Evolutionary conservation across 2,329 filamentous ascomycete species (phyloP).

Genomic region (Penicillium olsonii): DNA sequence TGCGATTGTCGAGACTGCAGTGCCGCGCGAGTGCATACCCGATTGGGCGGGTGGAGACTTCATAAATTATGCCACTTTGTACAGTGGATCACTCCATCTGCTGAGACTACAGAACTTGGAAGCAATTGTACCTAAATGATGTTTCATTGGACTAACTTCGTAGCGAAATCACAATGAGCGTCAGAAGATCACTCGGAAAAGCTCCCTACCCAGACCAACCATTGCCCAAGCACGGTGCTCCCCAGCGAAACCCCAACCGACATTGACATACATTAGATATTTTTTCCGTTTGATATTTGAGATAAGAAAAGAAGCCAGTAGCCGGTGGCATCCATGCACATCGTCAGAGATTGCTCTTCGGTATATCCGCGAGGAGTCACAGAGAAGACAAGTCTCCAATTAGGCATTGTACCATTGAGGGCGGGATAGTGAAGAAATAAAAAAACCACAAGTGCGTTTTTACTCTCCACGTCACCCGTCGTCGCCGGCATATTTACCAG

Average conservation of each 20-base stretch:
- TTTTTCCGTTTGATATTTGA: neutral
- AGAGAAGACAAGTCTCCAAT: neutral
- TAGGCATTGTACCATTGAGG: neutral
- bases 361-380: neutral
- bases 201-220: neutral
- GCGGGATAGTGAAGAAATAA: neutral
- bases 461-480: neutral
- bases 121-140: neutral
- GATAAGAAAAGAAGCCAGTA: neutral
- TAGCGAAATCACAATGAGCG: neutral
- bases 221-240: neutral
- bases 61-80: too few species aligned
- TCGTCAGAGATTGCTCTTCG: neutral
- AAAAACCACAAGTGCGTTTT: neutral
- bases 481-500: neutral
- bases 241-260: neutral
- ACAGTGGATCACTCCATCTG: neutral
- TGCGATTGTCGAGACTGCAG: neutral
- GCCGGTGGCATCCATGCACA: neutral
- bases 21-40: constrained; percentile 1
- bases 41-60: neutral
- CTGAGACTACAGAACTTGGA: neutral
- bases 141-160: neutral
- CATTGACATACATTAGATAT: neutral
- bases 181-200: neutral